Evolutionary conservation across 345 rosid genomes (phyloP).

Genomic region (Syzygium jambos): DNA sequence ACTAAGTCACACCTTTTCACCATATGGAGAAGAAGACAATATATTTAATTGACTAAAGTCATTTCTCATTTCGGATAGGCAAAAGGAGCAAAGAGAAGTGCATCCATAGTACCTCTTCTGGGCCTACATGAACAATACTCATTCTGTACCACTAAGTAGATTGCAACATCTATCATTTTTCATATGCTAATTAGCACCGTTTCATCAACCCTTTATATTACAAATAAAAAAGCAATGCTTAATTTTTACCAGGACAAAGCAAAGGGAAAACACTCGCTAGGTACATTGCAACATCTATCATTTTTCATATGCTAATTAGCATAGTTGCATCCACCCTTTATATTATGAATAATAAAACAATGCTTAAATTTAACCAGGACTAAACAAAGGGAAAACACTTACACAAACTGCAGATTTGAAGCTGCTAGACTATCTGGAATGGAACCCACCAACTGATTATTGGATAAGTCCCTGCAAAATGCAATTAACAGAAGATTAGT

Average conservation of each 20-base stretch:
- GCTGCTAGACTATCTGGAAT: conserved; percentile 75
- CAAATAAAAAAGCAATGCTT: neutral
- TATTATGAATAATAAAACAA: neutral
- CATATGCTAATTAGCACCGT: neutral
- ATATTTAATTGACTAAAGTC: neutral
- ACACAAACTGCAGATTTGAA: conserved; percentile 80
- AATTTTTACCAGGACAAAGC: neutral
- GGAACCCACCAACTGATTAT: conserved; percentile 70
- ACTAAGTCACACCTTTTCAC: neutral
- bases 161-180: neutral
- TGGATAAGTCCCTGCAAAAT: conserved; percentile 65
- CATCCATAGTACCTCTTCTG: neutral
- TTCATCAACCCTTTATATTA: neutral
- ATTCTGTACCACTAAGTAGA: conserved; percentile 5
- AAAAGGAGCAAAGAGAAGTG: neutral
- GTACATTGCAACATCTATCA: neutral
- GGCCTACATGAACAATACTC: neutral
- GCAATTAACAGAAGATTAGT: neutral
- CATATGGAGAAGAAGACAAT: neutral
- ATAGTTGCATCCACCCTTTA: neutral
- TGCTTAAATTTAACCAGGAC: neutral
- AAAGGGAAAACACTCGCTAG: conserved; percentile 23
- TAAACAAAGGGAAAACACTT: conserved; percentile 15
- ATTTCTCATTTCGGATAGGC: neutral
- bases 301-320: neutral